These are phyloP conservation scores for Verticillium nubilum DNA, from an alignment of 2,329 filamentous ascomycete genomes.

Conservation along the genomic window DNA sequence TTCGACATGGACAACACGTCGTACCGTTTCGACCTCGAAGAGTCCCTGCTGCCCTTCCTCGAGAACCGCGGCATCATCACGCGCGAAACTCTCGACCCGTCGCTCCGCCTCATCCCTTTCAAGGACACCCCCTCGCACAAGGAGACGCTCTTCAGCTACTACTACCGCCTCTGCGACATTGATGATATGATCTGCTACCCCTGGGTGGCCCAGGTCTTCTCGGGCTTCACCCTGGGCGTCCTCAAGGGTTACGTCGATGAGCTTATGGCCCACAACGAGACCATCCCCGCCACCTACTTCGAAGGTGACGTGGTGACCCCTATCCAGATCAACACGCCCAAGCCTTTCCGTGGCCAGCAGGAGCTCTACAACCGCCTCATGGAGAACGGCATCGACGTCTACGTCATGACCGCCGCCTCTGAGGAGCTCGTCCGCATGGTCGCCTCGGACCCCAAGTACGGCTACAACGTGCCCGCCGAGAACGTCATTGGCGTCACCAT, in stretches of 20 bases:
- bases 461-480: constrained; percentile 36
- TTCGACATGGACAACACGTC: constrained; percentile 42
- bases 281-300: constrained; percentile 29
- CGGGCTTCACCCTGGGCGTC: constrained; percentile 35
- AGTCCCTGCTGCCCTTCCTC: constrained; percentile 36
- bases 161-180: constrained; percentile 34
- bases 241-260: constrained; percentile 41
- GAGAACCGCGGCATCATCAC: constrained; percentile 34
- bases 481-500: constrained; percentile 38
- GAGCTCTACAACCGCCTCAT: constrained; percentile 38
- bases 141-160: constrained; percentile 40
- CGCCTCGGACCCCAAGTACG: constrained; percentile 36
- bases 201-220: constrained; percentile 34
- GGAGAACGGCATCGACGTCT: constrained; percentile 36
- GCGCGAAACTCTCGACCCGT: constrained; percentile 32
- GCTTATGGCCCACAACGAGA: constrained; percentile 34
- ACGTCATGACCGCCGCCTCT: constrained; percentile 32
- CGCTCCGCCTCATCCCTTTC: constrained; percentile 35
- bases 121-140: constrained; percentile 29
- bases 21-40: constrained; percentile 35
- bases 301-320: constrained; percentile 23
- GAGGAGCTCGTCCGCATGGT: constrained; percentile 41
- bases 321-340: constrained; percentile 25
- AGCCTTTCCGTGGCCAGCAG: constrained; percentile 31
- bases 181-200: constrained; percentile 36